phyloP scores from a whole-genome alignment of 805 yeast genomes.

The Saturnispora mendoncae region DNA sequence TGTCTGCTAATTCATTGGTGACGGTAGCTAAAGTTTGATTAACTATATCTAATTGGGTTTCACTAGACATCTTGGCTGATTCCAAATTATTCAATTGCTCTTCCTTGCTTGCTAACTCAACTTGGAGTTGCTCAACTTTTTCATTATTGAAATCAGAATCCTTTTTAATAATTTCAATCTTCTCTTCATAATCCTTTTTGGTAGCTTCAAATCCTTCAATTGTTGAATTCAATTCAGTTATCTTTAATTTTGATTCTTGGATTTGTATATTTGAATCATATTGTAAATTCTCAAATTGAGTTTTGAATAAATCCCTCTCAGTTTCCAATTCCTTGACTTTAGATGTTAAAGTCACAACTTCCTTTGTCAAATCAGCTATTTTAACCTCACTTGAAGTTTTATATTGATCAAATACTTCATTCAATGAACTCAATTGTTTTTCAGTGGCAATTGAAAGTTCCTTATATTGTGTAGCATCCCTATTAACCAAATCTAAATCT shows the following conservation, averaged over 20 bases:
- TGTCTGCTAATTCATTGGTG: constrained; percentile 25
- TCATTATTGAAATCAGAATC: constrained; percentile 25
- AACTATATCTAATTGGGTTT: constrained; percentile 14
- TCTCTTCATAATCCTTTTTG: constrained; percentile 26
- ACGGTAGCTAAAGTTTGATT: constrained; percentile 2
- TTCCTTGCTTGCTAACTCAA: constrained; percentile 19
- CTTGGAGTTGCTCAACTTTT: constrained; percentile 15
- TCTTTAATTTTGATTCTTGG: constrained; percentile 15
- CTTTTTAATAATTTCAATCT: constrained; percentile 24
- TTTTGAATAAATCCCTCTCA: constrained; percentile 14
- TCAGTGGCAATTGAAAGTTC: constrained; percentile 60
- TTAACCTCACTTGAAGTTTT: constrained; percentile 26
- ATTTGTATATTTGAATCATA: constrained; percentile 11
- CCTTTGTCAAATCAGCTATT: constrained; percentile 8
- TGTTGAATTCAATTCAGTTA: constrained; percentile 20
- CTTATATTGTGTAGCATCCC: constrained; percentile 53
- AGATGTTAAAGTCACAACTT: constrained; percentile 14
- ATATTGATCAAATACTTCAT: constrained; percentile 42
- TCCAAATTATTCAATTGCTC: constrained; percentile 23
- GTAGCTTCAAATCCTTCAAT: constrained; percentile 21
- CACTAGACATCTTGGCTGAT: constrained; percentile 8
- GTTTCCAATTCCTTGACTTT: constrained; percentile 10
- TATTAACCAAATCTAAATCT: constrained; percentile 49
- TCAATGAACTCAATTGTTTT: constrained; percentile 48
- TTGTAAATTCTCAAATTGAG: constrained; percentile 12